phyloP scores from a whole-genome alignment of 768 basidiomycete genomes.

The Rhodotorula sphaerocarpa region DNA sequence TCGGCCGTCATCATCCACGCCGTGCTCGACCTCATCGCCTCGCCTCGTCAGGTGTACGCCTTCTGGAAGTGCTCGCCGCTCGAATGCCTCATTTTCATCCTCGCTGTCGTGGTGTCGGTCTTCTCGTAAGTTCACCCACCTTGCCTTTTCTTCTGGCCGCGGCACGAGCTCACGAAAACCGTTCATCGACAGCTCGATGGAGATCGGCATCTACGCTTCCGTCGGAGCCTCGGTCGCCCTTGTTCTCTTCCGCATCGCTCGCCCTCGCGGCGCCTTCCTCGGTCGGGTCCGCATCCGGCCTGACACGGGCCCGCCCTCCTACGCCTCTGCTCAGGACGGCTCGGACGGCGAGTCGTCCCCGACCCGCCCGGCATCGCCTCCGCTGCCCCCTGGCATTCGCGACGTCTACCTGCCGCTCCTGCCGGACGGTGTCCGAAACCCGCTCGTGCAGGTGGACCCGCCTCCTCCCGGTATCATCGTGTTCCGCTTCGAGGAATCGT shows the following conservation, averaged over 20 bases:
- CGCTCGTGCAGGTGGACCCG: conserved; percentile 61
- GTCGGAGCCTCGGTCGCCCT: conserved; percentile 69
- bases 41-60: conserved; percentile 67
- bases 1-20: conserved; percentile 53
- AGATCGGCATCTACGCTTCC: conserved; percentile 45
- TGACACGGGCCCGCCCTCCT: conserved; percentile 16
- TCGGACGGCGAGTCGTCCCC: neutral
- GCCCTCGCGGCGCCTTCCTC: conserved; percentile 81
- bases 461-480: conserved; percentile 80
- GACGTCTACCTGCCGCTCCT: conserved; percentile 77
- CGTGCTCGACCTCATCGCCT: conserved; percentile 61
- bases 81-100: conserved; percentile 49
- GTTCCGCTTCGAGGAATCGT: conserved; percentile 54
- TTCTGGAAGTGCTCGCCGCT: conserved; percentile 93
- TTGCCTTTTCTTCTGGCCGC: too few species aligned
- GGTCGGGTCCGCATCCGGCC: conserved; percentile 63
- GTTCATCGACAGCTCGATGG: neutral
- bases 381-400: conserved; percentile 47
- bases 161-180: neutral
- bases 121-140: conserved; percentile 61
- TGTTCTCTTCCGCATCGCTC: conserved; percentile 75
- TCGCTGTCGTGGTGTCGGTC: conserved; percentile 55
- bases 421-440: conserved; percentile 53
- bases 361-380: neutral
- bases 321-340: neutral